Evolutionary conservation across 2,329 filamentous ascomycete genomes (phyloP).

Genomic region (Claviceps fusiformis): DNA sequence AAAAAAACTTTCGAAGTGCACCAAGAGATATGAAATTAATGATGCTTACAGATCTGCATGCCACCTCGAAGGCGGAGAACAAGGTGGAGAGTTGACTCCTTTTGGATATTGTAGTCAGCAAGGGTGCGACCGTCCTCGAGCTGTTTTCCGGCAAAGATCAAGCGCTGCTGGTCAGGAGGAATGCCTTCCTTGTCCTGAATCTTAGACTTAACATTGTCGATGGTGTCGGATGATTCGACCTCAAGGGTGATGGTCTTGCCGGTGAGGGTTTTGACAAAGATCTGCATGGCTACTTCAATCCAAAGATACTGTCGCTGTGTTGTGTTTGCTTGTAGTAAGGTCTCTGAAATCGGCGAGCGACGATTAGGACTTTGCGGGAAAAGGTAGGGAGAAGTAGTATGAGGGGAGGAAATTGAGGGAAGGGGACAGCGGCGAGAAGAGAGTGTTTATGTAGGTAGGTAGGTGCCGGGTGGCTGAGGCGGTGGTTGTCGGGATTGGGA

Average conservation of each 20-base stretch:
- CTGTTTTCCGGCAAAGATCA: slow-evolving; percentile 96
- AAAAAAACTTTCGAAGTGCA: no score
- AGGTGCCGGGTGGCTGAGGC: background rate
- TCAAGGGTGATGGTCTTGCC: slow-evolving; percentile 46
- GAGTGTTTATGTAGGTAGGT: slow-evolving; percentile 18
- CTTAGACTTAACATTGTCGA: slow-evolving; percentile 96
- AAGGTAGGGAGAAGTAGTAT: background rate
- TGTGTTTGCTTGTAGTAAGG: background rate
- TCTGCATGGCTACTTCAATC: slow-evolving; percentile 12
- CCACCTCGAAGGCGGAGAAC: slow-evolving; percentile 58
- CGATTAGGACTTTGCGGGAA: slow-evolving; percentile 7
- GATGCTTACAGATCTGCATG: slow-evolving; percentile 49
- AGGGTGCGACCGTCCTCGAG: slow-evolving; percentile 69
- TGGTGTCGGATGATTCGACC: slow-evolving; percentile 82
- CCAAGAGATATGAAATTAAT: background rate
- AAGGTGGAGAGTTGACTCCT: slow-evolving; percentile 57
- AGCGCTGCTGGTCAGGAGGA: slow-evolving; percentile 85
- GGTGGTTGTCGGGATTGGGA: background rate
- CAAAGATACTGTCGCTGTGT: slow-evolving; percentile 1
- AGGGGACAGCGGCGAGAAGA: slow-evolving; percentile 11
- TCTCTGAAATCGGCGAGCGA: slow-evolving; percentile 6
- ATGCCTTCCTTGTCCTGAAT: slow-evolving; percentile 93
- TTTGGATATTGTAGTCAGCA: slow-evolving; percentile 44
- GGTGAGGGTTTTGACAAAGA: slow-evolving; percentile 41
- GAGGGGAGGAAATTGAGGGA: slow-evolving; percentile 2